Conservation (phyloP, 169 alveolate species). For the Babesia ovata region DNA sequence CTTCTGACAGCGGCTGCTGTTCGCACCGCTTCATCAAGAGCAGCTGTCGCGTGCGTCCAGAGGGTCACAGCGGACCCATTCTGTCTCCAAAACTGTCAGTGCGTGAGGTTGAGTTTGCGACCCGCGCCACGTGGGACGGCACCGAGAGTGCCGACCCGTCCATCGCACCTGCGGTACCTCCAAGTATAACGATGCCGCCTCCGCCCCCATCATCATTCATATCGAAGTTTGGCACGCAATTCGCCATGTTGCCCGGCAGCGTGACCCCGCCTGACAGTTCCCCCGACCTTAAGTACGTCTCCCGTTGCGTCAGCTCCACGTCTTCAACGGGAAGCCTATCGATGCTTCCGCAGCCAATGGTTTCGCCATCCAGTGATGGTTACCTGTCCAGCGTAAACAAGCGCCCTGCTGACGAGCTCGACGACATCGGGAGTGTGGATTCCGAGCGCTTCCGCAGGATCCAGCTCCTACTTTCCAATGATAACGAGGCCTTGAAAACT, state of each 20-base stretch:
- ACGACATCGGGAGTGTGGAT: slow-evolving; percentile 22
- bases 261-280: slow-evolving; percentile 53
- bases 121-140: slow-evolving; percentile 73
- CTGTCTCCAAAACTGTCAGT: slow-evolving; percentile 43
- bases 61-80: slow-evolving; percentile 9
- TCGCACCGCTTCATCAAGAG: slow-evolving; percentile 33
- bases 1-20: slow-evolving; percentile 64
- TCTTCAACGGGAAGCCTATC: slow-evolving; percentile 7
- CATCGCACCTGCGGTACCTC: slow-evolving; percentile 71
- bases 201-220: slow-evolving; percentile 60
- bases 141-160: slow-evolving; percentile 69
- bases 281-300: slow-evolving; percentile 42
- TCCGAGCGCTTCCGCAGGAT: slow-evolving; percentile 31
- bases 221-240: slow-evolving; percentile 38
- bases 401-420: slow-evolving; percentile 24
- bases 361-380: slow-evolving; percentile 2
- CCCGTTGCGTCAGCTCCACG: slow-evolving; percentile 5
- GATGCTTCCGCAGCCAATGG: slow-evolving; percentile 31
- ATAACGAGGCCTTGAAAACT: slow-evolving; percentile 22
- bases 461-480: slow-evolving; percentile 26
- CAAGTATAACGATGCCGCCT: slow-evolving; percentile 60
- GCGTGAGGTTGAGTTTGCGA: slow-evolving; percentile 48
- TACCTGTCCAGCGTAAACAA: slow-evolving; percentile 2
- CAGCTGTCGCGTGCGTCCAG: slow-evolving; percentile 28
- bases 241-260: slow-evolving; percentile 18